Evolutionary conservation across 2,329 filamentous ascomycete genomes (phyloP), one percentile per base, ranked within the genome.

Genomic region (Beauveria brongniartii): DNA sequence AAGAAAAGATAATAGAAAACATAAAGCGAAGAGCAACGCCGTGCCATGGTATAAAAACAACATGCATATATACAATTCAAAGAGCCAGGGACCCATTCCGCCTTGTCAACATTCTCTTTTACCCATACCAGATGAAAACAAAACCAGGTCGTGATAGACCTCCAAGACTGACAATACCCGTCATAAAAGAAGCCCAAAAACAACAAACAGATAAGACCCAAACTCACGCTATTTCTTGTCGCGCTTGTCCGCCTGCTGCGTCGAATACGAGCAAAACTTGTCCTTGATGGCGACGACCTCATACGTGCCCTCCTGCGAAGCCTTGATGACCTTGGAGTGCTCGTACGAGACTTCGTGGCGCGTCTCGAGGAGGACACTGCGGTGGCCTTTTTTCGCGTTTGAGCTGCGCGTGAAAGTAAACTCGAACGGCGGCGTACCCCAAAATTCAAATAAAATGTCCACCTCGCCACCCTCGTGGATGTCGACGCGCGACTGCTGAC

Each of bases 221-320:
- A 26, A 9, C 30, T 65, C 26, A 20, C 28, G 48, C 48, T 63
- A 72, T 58, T 70, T 79, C 72, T 69, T 75, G 69, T 79, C 77
- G 65, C 75, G 78, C 62, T 78, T 81, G 56, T 78, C 78, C 51
- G 80, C 75, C 65, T 84, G 82, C 69, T 87, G 82, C 63, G 87
- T 93, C 51, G 90, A 90, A 74, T 96, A 96, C 28, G 91, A 87
- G 72, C 94, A 99, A 77, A 85, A 95, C 69, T 86, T 86, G 75
- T 99, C 94, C 79, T 95, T 95, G 75, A 99, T 96, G 12, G 91
- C 88, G 34, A 97, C 90, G 20, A 99, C 93, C 77, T 99, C 94
- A 71, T 99, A 99, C 66, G 92, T 96, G 55, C 94, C 94, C 79
- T 97, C 94, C 71, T 96, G 90, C 67, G 88, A 92, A 28, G 92